Evolutionary conservation across 495 filamentous ascomycete species (phyloP).

Genomic region (Beverwykella pulmonaria): DNA sequence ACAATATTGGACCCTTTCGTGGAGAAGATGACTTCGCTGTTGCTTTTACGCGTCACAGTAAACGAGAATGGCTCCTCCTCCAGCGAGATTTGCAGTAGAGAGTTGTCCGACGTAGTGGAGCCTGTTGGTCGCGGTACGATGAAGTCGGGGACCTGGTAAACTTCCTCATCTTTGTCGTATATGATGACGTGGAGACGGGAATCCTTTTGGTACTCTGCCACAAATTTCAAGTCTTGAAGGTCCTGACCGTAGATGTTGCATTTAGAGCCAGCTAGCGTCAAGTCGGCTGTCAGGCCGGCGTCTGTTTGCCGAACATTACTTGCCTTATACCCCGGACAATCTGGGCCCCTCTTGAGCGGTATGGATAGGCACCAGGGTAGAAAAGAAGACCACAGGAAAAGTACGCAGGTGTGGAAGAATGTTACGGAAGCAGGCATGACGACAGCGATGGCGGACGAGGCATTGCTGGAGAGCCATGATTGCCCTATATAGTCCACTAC

Average conservation of each 20-base stretch:
- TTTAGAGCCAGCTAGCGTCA: constrained; percentile 31
- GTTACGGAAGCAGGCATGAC: constrained; percentile 22
- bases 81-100: constrained; percentile 18
- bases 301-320: constrained; percentile 26
- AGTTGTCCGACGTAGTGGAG: background rate
- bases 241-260: constrained; percentile 39
- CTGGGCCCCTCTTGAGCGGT: constrained; percentile 4
- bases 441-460: constrained; percentile 8
- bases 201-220: constrained; percentile 48
- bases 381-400: constrained; percentile 17
- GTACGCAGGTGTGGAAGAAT: constrained; percentile 13
- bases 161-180: constrained; percentile 56
- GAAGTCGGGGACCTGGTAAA: constrained; percentile 32
- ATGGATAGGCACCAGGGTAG: constrained; percentile 5
- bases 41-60: constrained; percentile 63
- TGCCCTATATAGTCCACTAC: constrained; percentile 34
- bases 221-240: constrained; percentile 31
- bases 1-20: constrained; percentile 68
- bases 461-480: constrained; percentile 23
- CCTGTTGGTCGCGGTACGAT: constrained; percentile 26
- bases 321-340: constrained; percentile 28
- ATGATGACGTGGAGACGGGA: constrained; percentile 82
- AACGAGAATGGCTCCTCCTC: constrained; percentile 30
- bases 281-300: constrained; percentile 27
- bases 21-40: constrained; percentile 76